These are phyloP conservation scores for Penicillium pancosmium DNA, from an alignment of 495 filamentous ascomycete species.

Conservation along the genomic window DNA sequence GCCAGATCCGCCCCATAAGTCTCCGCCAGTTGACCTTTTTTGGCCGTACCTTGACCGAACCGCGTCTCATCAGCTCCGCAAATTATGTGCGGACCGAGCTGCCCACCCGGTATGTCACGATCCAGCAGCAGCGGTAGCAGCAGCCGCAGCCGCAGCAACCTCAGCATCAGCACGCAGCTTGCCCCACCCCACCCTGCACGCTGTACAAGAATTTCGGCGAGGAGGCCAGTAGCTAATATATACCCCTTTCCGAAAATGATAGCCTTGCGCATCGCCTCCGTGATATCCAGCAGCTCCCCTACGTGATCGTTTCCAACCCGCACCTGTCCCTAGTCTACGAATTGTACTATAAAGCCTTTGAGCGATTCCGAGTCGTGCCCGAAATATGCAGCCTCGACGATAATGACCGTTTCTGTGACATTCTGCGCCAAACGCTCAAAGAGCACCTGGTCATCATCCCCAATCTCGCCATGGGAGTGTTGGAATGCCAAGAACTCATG, in stretches of 20 bases:
- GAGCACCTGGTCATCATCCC: conserved; percentile 95
- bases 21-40: conserved; percentile 94
- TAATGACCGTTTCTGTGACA: conserved; percentile 85
- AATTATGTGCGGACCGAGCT: conserved; percentile 97
- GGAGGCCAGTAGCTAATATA: not conserved
- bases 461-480: conserved; percentile 87
- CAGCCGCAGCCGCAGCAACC: not conserved
- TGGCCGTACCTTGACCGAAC: conserved; percentile 85
- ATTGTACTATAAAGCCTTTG: conserved; percentile 94
- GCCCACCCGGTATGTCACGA: conserved; percentile 68
- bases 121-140: not conserved
- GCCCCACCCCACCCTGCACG: not conserved
- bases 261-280: conserved; percentile 91
- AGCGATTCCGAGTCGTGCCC: conserved; percentile 77
- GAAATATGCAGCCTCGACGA: conserved; percentile 86
- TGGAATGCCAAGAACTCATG: conserved; percentile 82
- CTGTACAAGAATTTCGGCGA: not conserved
- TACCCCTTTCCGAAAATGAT: not conserved
- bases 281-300: conserved; percentile 96
- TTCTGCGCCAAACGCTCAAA: conserved; percentile 74
- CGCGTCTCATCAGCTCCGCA: conserved; percentile 85
- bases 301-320: conserved; percentile 92
- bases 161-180: not conserved
- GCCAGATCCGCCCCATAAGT: conserved; percentile 83
- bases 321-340: conserved; percentile 95